phyloP scores from a whole-genome alignment of 2,329 filamentous ascomycete species.

The Trichoderma arundinaceum region DNA sequence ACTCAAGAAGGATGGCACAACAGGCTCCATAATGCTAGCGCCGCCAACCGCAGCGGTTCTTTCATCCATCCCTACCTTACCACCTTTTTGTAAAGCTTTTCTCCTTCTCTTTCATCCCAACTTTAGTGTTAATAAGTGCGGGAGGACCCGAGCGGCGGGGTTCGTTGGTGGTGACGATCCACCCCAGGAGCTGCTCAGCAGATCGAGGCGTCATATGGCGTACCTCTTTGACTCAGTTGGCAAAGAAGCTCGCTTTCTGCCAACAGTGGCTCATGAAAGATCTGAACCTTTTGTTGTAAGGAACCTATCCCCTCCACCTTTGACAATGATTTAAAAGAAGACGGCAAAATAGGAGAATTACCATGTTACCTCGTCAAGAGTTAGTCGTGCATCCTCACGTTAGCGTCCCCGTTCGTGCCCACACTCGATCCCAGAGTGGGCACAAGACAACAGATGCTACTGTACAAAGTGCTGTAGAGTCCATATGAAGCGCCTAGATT shows the following conservation, averaged over 20 bases:
- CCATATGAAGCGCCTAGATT: slow-evolving; percentile 7
- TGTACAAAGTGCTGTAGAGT: slow-evolving; percentile 10
- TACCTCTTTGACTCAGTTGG: background rate
- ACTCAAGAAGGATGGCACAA: slow-evolving; percentile 7
- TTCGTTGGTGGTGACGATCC: background rate
- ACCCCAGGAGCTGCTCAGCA: slow-evolving; percentile 12
- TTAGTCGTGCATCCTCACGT: slow-evolving; percentile 22
- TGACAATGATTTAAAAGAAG: background rate
- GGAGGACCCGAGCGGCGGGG: slow-evolving; percentile 28
- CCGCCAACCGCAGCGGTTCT: slow-evolving; percentile 1
- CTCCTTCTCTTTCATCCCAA: background rate
- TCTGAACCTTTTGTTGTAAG: background rate
- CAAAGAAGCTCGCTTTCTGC: background rate
- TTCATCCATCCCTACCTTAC: slow-evolving; percentile 8
- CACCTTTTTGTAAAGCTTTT: slow-evolving; percentile 4
- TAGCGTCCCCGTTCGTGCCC: slow-evolving; percentile 25
- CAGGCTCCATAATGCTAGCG: slow-evolving; percentile 23
- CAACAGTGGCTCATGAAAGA: background rate
- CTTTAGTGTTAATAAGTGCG: slow-evolving; percentile 6
- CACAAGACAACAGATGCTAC: slow-evolving; percentile 21
- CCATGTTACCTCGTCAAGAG: slow-evolving; percentile 9
- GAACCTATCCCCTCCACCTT: background rate
- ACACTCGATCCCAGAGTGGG: slow-evolving; percentile 21
- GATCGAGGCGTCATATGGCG: background rate
- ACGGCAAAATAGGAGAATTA: background rate